phyloP scores from a whole-genome alignment of 495 filamentous ascomycete species.

The Neurospora sp. region DNA sequence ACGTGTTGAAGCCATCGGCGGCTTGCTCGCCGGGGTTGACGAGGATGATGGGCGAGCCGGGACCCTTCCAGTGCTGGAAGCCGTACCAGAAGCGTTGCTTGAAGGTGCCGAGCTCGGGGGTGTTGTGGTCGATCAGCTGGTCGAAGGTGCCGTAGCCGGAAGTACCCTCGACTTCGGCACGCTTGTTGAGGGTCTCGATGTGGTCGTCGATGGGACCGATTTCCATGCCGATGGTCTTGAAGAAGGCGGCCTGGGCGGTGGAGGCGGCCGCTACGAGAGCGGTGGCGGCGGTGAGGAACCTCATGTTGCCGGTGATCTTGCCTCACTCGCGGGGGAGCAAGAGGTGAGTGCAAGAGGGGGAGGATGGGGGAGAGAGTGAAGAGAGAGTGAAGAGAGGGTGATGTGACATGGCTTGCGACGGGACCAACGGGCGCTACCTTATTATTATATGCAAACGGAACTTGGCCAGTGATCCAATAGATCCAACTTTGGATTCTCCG shows the following conservation, averaged over 20 bases:
- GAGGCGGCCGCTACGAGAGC: conserved; percentile 3
- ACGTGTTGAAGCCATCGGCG: conserved; percentile 36
- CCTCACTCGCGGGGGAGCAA: not conserved
- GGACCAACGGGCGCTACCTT: not conserved
- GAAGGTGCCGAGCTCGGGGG: conserved; percentile 24
- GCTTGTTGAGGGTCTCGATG: conserved; percentile 11
- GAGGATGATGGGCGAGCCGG: conserved; percentile 32
- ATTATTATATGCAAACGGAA: not conserved
- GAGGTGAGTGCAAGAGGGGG: not conserved
- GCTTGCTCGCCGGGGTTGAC: conserved; percentile 47
- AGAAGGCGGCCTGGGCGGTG: conserved; percentile 4
- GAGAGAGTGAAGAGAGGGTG: not conserved
- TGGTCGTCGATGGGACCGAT: conserved; percentile 16
- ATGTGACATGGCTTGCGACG: not conserved
- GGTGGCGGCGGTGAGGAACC: conserved; percentile 3
- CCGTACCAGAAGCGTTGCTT: conserved; percentile 26
- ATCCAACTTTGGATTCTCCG: not conserved
- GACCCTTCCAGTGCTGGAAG: conserved; percentile 20
- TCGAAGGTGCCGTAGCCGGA: conserved; percentile 21
- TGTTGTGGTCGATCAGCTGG: conserved; percentile 25
- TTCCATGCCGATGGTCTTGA: conserved; percentile 12
- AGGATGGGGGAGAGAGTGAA: not conserved
- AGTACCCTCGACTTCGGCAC: conserved; percentile 13
- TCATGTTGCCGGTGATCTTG: not conserved
- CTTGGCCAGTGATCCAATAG: not conserved